Percentiles rank a stretch among this genome's conserved stretches.
phyloP scores from a whole-genome alignment of 805 yeast species.

The Schwanniomyces yamadae region DNA sequence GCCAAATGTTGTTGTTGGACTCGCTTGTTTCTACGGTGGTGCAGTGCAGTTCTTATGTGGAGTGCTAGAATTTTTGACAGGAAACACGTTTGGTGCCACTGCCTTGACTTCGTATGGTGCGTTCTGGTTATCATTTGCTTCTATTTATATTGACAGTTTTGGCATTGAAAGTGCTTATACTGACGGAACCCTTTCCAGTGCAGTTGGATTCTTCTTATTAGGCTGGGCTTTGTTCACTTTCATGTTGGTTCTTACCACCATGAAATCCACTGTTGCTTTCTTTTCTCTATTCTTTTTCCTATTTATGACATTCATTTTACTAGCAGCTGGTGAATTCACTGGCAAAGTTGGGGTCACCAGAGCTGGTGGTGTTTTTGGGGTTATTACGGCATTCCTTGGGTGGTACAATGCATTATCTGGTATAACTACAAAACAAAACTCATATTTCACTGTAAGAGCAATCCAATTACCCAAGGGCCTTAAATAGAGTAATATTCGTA shows the following conservation, averaged over 20 bases:
- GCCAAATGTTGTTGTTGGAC: slow-evolving; percentile 57
- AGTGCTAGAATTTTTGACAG: slow-evolving; percentile 63
- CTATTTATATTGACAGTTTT: slow-evolving; percentile 28
- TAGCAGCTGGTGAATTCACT: slow-evolving; percentile 35
- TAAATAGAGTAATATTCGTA: too few relatives aligned
- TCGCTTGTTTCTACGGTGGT: slow-evolving; percentile 67
- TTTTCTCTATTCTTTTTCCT: slow-evolving; percentile 29
- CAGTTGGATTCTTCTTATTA: slow-evolving; percentile 35
- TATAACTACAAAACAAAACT: slow-evolving; percentile 32
- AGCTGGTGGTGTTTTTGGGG: slow-evolving; percentile 43
- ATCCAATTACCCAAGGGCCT: slow-evolving; percentile 37
- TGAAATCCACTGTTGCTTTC: slow-evolving; percentile 40
- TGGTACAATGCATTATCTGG: slow-evolving; percentile 44
- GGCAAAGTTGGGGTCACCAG: slow-evolving; percentile 24
- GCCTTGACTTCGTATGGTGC: slow-evolving; percentile 55
- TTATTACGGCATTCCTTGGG: slow-evolving; percentile 38
- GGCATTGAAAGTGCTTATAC: slow-evolving; percentile 33
- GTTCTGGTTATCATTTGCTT: slow-evolving; percentile 35
- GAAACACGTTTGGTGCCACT: slow-evolving; percentile 67
- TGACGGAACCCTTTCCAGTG: slow-evolving; percentile 23
- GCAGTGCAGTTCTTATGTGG: slow-evolving; percentile 61
- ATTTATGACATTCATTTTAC: slow-evolving; percentile 32
- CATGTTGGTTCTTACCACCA: slow-evolving; percentile 31
- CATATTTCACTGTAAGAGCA: slow-evolving; percentile 46
- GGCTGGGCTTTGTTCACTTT: slow-evolving; percentile 44